These are phyloP conservation scores for Elaeagnus macrophylla DNA, from an alignment of 306 rosid species.

Conservation along the genomic window DNA sequence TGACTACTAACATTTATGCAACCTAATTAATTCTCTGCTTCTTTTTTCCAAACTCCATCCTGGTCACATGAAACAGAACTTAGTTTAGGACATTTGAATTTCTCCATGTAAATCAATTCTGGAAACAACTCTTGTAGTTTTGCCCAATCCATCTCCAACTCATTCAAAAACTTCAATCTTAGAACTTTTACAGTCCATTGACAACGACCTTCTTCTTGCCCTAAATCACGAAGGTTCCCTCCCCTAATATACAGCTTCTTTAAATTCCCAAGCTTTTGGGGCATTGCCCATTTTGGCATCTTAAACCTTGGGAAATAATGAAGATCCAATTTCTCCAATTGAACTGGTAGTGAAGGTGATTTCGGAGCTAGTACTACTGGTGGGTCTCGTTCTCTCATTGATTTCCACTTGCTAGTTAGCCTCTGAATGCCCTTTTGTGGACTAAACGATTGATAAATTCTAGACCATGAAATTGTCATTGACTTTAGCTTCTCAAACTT, in stretches of 20 bases:
- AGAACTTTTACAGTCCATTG: neutral
- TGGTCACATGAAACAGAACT: slow-evolving; percentile 1
- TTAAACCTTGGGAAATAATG: slow-evolving; percentile 1
- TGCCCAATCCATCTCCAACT: slow-evolving; percentile 7
- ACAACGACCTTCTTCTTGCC: accelerated
- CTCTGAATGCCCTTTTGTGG: neutral
- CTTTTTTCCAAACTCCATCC: slow-evolving; percentile 13
- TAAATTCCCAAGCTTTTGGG: neutral
- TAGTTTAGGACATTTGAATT: slow-evolving; percentile 1
- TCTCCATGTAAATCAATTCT: neutral
- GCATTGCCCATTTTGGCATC: slow-evolving; percentile 5
- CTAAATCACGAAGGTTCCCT: slow-evolving; percentile 5
- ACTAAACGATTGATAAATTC: neutral
- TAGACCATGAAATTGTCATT: slow-evolving; percentile 18
- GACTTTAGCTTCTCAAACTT: neutral
- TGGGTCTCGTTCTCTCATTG: neutral
- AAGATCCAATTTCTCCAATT: slow-evolving; percentile 13
- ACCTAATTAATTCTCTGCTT: no score
- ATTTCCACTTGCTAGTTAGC: neutral
- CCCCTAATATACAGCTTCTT: slow-evolving; percentile 16
- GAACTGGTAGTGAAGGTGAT: neutral
- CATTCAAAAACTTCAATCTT: slow-evolving; percentile 1
- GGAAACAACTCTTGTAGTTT: slow-evolving; percentile 3
- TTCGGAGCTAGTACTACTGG: neutral
- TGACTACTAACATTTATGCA: no score